Evolutionary conservation across 2,329 filamentous ascomycete species (phyloP), one percentile per base, ranked within the genome.

Genomic region (Fusarium begoniae): DNA sequence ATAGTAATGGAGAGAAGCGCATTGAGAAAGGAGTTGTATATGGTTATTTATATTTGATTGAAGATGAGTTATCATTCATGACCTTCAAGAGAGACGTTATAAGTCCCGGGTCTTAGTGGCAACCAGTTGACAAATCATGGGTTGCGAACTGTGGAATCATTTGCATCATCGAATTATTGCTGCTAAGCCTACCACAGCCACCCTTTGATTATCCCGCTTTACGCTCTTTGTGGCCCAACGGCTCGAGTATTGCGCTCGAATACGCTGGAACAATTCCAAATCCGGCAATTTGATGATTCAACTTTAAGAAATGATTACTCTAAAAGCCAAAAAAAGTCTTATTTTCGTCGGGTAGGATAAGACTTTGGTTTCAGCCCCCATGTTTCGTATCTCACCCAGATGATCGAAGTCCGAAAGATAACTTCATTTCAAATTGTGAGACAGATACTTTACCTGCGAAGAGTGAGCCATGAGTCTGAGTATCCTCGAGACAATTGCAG

Each of bases 1-100:
- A 83, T 63, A 88, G 77, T 58, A 87, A 80, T 57, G 82, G 85
- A 75, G 84, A 84, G 75, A 89, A 84, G 78, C 85, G 86, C 87
- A 90, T 90, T 68, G 70, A 47, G 47, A 56, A 32, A 30, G 24
- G 53, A 69, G 22, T 56, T 41, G 28, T 58, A 44, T 43, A 28
- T 53, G 20, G 14, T 32, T 59, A 59, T 72, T 74, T 73, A 74
- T 72, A 74, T 68, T 50, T 50, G 15, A 41, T 51, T 56, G 24
- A 55, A 63, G 37, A 37, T 44, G 37, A 35, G 24, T 37, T 48
- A 26, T 37, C 28, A 53, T 67, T 58, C 41, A 59, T 24, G 45
- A 37, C 26, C n/a, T 62, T 43, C 28, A 55, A 54, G 43, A 54
- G 47, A 48, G 67, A 58, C 28, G 58, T 56, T 70, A 61, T 70